Percentiles rank a stretch among this genome's conserved stretches.
These are phyloP conservation scores for Didymella lethalis DNA, from an alignment of 2,329 filamentous ascomycete genomes.

Conservation along the genomic window DNA sequence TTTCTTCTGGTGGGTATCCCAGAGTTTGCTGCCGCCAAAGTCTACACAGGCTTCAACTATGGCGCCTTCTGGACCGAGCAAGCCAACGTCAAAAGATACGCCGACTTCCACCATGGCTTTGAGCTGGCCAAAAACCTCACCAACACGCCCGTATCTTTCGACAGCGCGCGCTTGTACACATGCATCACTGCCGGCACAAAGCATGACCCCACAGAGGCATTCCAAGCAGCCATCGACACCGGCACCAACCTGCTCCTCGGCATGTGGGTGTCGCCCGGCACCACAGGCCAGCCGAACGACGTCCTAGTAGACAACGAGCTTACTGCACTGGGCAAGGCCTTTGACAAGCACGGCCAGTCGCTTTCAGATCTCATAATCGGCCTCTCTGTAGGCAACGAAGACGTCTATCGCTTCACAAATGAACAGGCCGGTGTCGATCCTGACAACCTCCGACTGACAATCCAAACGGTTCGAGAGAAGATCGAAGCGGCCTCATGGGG, in stretches of 20 bases:
- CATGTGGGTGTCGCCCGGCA: constrained; percentile 37
- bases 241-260: constrained; percentile 45
- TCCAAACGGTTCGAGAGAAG: constrained; percentile 40
- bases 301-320: constrained; percentile 38
- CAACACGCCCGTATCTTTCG: constrained; percentile 63
- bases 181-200: constrained; percentile 58
- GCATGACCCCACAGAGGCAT: constrained; percentile 65
- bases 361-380: constrained; percentile 60
- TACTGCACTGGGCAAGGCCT: constrained; percentile 41
- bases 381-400: constrained; percentile 48
- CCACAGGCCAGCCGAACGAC: constrained; percentile 52
- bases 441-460: constrained; percentile 67
- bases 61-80: constrained; percentile 36
- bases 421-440: constrained; percentile 70
- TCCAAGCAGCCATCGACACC: constrained; percentile 45
- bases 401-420: constrained; percentile 65
- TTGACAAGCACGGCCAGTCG: constrained; percentile 48
- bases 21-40: constrained; percentile 20
- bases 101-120: constrained; percentile 37
- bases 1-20: constrained; percentile 7
- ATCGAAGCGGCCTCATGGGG: constrained; percentile 68
- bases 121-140: constrained; percentile 32
- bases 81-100: constrained; percentile 29
- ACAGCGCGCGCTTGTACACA: constrained; percentile 74
- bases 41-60: constrained; percentile 43